Evolutionary conservation across 1,284 basidiomycete genomes (phyloP).

Genomic region (Afroboletus lepidellus): DNA sequence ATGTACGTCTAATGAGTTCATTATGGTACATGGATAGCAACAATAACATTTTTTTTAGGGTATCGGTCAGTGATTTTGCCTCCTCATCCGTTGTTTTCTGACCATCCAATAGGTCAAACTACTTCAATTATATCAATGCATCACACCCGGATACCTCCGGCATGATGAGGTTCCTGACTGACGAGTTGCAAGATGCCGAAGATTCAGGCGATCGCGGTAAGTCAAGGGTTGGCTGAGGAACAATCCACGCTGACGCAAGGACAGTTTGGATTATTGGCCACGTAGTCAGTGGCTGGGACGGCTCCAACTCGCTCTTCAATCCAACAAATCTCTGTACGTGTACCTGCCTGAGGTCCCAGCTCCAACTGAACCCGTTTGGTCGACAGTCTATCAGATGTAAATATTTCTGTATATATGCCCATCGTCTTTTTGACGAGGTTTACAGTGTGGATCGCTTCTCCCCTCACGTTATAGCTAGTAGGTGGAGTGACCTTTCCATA

Average conservation of each 20-base stretch:
- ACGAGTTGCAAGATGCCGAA: conserved; percentile 78
- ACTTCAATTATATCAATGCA: conserved; percentile 78
- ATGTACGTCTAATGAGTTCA: conserved; percentile 43
- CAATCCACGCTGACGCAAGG: conserved; percentile 11
- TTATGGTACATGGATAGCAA: background rate
- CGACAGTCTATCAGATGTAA: conserved; percentile 71
- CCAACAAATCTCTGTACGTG: conserved; percentile 68
- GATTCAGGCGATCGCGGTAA: conserved; percentile 65
- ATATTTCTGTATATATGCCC: conserved; percentile 12
- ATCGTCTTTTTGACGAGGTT: background rate
- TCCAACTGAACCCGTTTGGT: conserved; percentile 2
- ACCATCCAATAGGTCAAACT: conserved; percentile 49
- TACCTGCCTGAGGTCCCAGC: background rate
- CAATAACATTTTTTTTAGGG: conserved; percentile 11
- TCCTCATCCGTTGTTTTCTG: conserved; percentile 3
- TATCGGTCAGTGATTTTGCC: conserved; percentile 16
- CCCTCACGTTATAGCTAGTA: conserved; percentile 76
- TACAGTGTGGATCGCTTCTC: conserved; percentile 76
- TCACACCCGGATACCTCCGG: conserved; percentile 69
- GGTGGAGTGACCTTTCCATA: conserved; percentile 25
- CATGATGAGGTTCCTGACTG: conserved; percentile 76
- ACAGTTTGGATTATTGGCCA: conserved; percentile 81
- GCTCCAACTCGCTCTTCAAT: conserved; percentile 57
- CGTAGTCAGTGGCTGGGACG: conserved; percentile 77
- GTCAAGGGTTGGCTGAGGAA: conserved; percentile 7